These are phyloP conservation scores for Hypoxylon rickii DNA, from an alignment of 495 filamentous ascomycete genomes.

Conservation along the genomic window DNA sequence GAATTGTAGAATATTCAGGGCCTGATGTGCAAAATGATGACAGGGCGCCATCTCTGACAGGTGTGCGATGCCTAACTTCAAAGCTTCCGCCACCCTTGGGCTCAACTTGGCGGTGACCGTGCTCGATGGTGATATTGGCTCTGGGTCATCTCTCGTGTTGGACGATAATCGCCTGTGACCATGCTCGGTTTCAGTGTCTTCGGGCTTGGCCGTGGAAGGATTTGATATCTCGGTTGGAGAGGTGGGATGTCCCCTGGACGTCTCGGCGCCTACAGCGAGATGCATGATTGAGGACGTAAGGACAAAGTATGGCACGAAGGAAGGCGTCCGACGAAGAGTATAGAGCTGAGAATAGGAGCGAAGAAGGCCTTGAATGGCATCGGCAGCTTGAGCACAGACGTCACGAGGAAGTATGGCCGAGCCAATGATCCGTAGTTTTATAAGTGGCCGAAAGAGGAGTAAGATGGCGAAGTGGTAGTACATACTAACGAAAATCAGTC, in stretches of 20 bases:
- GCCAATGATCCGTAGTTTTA: conserved; percentile 62
- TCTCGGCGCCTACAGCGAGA: conserved; percentile 51
- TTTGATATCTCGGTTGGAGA: conserved; percentile 24
- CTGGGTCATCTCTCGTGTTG: conserved; percentile 29
- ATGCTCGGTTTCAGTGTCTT: conserved; percentile 13
- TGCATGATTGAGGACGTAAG: conserved; percentile 63
- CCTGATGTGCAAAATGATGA: conserved; percentile 62
- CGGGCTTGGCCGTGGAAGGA: conserved; percentile 34
- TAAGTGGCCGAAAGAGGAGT: conserved; percentile 67
- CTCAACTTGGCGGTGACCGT: conserved; percentile 26
- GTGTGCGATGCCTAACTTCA: conserved; percentile 53
- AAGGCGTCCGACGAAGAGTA: conserved; percentile 59
- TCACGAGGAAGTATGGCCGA: conserved; percentile 65
- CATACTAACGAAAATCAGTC: conserved; percentile 52
- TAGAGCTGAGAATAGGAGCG: conserved; percentile 63
- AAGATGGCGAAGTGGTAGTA: conserved; percentile 68
- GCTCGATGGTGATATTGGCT: conserved; percentile 29
- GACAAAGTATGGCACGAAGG: conserved; percentile 64
- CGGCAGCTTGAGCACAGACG: conserved; percentile 63
- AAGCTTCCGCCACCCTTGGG: conserved; percentile 43
- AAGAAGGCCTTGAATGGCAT: conserved; percentile 62
- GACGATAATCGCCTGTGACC: conserved; percentile 28
- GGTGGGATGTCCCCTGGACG: conserved; percentile 12
- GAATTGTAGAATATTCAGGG: conserved; percentile 60
- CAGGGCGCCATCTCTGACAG: conserved; percentile 61